Evolutionary conservation across 176 grass and related monocot species (phyloP), one percentile per base, ranked within the genome.

Genomic region (Hyparrhenia diplandra): DNA sequence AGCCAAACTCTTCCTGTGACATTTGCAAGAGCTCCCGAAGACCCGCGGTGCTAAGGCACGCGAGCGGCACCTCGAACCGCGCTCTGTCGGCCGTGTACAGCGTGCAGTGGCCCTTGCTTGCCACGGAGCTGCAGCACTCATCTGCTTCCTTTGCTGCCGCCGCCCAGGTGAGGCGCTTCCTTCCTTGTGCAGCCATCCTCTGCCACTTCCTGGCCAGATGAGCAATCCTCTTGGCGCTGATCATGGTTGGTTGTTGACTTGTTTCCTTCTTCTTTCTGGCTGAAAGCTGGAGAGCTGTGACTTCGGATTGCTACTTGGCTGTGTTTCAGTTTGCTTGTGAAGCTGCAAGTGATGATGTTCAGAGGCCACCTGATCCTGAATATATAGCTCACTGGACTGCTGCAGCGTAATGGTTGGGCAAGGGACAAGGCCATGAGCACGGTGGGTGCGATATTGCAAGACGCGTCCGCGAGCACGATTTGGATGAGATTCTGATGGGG

Each of bases 121-220:
- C 81, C 5, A 79, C 41, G 0, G 67, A 58, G 2, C 35, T 43
- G 73, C 21, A 83, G 36, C 66, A 84, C 47, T 42, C 59, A 34
- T 69, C 36, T 30, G 41, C 52, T 32, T 28, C 76, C 18, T 57
- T 80, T 21, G 66, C 34, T 8, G 39, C 13, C 0, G 16, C 51
- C 4, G 2, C 18, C 18, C 32, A 67, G 14, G 34, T 31, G 20
- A 88, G 61, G 69, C 61, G 78, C 81, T 72, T 47, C 25, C 42
- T 72, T 29, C 76, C 69, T 6, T 80, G 41, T 14, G 69, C 47
- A 24, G 51, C 60, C 41, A 89, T 78, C 77, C 83, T 94, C 49
- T 87, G 86, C 89, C 92, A 94, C 75, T 94, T 91, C 79, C 84
- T 91, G 34, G 43, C 57, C 32, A 92, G 70, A 41, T 92, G 74